Base-by-base conservation (phyloP, 805 yeast genomes). In the Zygoascus biomembranicola region DNA sequence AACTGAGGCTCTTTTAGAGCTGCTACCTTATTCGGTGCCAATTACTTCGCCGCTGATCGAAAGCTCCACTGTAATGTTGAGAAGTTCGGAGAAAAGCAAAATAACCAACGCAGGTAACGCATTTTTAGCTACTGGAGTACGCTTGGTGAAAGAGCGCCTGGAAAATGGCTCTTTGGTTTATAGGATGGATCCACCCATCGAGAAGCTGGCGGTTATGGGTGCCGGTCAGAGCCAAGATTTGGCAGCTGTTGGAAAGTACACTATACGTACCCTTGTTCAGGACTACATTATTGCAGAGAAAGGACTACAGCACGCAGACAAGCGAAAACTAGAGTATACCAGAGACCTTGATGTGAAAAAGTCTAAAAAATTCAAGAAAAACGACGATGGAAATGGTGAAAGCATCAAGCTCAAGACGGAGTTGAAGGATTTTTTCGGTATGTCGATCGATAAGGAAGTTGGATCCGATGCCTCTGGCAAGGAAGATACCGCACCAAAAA, bases 111-210 rank as follows among this genome's bases (percentile, higher is more conserved):
- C 61, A 3, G 66, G 65, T 1, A 43, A 50, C 9, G 59, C 59
- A 8, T 53, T 69, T 63, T 45, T 50, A 2, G 63, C 59, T 11
- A 35, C 61, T 9, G 63, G 62, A 4, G 9, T 67, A 2, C 48
- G 52, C 19, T 55, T 62, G 16, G 16, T 52, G 5, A 60, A 63
- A 31, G 67, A 65, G 31, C 57, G 57, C 35, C 54, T 64, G 8
- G 72, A 66, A 5, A 59, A 57, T 42, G 72, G 71, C 2, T 49
- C 63, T 0, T 49, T 51, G 23, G 64, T 61, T 5, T 62, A 57
- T 46, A 59, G 62, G n/a, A 47, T 66, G 8, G 72, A 70, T 6
- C 73, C 73, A 19, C 68, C 72, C 1, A 39, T 68, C n/a, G 70
- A 69, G 54, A 55, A 54, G 13, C 50, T 64, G 16, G 62, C 59